Base-by-base conservation (phyloP, 257 asterid genomes). In the Buddleja alternifolia region DNA sequence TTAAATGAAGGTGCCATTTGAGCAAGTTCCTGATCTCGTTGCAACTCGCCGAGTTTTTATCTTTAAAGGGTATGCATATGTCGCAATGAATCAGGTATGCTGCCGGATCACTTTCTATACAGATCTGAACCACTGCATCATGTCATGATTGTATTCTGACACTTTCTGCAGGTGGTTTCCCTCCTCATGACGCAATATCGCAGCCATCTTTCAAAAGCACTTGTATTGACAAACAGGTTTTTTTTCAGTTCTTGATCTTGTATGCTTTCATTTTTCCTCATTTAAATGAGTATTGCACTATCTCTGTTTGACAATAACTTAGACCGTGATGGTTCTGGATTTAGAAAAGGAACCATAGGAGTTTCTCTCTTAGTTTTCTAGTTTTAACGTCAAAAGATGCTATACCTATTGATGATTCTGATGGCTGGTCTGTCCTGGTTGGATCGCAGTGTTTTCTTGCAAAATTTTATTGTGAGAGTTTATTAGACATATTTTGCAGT, bases 21-120 rank as follows among this genome's bases (percentile, higher is more conserved):
- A 91, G 82, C 90, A 83, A 90, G 99, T 94, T 78, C 93, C 93
- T 7, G 97, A 94, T 64, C 96, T 91, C 71, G 99, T 91, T 60
- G 93, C 93, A 9, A 76, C 57, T 75, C 97, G 97, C 3, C 73
- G 93, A 65, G 99, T 91, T 54, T 89, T 75, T 80, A 77, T 94
- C 54, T 80, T 72, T 56, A 91, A 91, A 76, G 99, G 99, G 36
- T 66, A 80, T 71, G 99, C 99, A 34, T 94, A 91, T 80, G 93
- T 90, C 71, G 97, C 95, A 56, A 86, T 67, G 87, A 86, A 67
- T 74, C 97, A 94, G 97, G 99, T 91, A 63, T 53, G 47, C 67
- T 53, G 71, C 73, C 46, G 60, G 34, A 54, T 40, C 56, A 69
- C 69, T 63, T 55, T 61, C 53, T 60, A 12, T 65, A 29, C 54